Evolutionary conservation across 2,329 filamentous ascomycete species (phyloP).

Genomic region (Fusarium algeriense): DNA sequence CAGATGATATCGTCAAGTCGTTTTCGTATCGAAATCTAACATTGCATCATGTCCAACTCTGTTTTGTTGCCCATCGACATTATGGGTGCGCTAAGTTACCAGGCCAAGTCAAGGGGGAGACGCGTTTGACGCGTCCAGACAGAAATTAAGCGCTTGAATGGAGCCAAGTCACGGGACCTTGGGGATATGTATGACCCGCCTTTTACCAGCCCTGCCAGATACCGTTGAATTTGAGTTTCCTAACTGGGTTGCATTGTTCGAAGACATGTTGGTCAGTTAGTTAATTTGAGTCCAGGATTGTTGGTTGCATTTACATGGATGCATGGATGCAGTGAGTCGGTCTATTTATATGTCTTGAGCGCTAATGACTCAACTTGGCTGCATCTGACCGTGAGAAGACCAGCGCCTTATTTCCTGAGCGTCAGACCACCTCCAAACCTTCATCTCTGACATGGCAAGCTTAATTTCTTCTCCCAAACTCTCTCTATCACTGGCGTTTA

Average conservation of each 20-base stretch:
- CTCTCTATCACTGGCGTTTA: too few species aligned
- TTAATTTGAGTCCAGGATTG: neutral
- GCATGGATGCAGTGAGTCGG: neutral
- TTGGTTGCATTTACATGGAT: neutral
- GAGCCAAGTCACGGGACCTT: constrained; percentile 18
- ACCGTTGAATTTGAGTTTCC: constrained; percentile 5
- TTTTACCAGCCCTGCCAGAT: constrained; percentile 16
- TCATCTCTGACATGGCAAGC: neutral
- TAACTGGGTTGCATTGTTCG: constrained; percentile 5
- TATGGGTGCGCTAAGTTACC: constrained; percentile 5
- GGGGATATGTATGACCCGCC: constrained; percentile 3
- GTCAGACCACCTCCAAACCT: neutral
- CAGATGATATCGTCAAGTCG: constrained; percentile 7
- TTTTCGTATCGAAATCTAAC: constrained; percentile 10
- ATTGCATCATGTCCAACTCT: constrained; percentile 29
- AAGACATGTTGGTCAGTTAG: neutral
- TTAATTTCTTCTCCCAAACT: too few species aligned
- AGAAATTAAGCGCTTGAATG: constrained; percentile 21
- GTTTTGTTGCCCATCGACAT: constrained; percentile 25
- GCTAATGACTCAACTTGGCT: constrained; percentile 6
- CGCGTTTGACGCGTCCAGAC: constrained; percentile 46
- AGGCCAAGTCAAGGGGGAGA: constrained; percentile 31
- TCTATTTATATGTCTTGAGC: neutral
- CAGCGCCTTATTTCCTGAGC: neutral
- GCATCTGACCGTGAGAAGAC: neutral